These are phyloP conservation scores for Tanozyma kutaoensis DNA, from an alignment of 805 yeast genomes.

Conservation along the genomic window DNA sequence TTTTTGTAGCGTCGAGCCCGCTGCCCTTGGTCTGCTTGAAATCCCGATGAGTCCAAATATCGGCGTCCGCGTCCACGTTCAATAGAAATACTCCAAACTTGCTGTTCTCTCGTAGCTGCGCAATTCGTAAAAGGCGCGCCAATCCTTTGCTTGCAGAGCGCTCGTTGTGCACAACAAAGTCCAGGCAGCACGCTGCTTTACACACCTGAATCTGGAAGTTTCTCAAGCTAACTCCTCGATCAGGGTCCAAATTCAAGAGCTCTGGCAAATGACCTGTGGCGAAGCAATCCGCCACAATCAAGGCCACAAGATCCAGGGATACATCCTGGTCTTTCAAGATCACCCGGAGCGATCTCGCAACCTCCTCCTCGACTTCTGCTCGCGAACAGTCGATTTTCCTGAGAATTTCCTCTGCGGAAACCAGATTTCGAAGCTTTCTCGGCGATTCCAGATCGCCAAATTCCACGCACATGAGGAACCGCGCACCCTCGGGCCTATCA, in stretches of 20 bases:
- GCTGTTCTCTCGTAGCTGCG: constrained; percentile 14
- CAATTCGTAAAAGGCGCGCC: constrained; percentile 22
- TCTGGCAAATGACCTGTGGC: constrained; percentile 32
- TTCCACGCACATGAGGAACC: constrained; percentile 26
- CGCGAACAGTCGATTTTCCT: constrained; percentile 31
- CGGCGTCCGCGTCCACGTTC: constrained; percentile 4
- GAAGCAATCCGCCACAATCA: constrained; percentile 28
- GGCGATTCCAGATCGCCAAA: neutral
- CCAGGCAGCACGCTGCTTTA: constrained; percentile 64
- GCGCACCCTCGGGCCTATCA: constrained; percentile 14
- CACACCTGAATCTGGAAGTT: constrained; percentile 80
- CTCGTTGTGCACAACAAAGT: constrained; percentile 52
- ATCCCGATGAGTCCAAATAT: constrained; percentile 9
- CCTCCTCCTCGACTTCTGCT: constrained; percentile 13
- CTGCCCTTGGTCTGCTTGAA: neutral
- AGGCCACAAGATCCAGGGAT: constrained; percentile 6
- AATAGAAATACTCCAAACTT: too few relatives aligned
- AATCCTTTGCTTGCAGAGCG: constrained; percentile 6
- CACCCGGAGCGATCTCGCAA: constrained; percentile 4
- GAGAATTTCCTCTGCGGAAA: constrained; percentile 40
- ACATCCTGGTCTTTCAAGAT: constrained; percentile 11
- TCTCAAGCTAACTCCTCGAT: constrained; percentile 60
- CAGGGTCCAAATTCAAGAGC: constrained; percentile 53
- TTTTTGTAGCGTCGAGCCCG: constrained; percentile 5
- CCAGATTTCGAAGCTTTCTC: constrained; percentile 36